These are phyloP conservation scores for Candida pseudoviswanathii DNA, from an alignment of 1,139 yeast species.

Conservation along the genomic window DNA sequence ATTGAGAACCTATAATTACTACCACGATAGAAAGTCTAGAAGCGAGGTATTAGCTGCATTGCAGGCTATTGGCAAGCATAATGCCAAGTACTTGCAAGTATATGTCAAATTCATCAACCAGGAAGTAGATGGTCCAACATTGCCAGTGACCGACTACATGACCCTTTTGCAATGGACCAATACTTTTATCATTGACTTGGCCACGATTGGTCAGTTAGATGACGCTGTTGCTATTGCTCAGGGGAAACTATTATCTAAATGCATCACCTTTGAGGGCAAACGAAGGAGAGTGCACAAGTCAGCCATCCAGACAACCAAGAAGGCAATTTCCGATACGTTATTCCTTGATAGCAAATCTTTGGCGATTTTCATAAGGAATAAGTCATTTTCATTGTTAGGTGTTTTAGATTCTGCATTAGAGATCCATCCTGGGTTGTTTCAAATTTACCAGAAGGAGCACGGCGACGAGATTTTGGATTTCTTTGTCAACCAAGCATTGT, in stretches of 20 bases:
- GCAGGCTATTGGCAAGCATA: slow-evolving; percentile 29
- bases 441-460: slow-evolving; percentile 22
- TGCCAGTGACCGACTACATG: slow-evolving; percentile 57
- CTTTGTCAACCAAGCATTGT: slow-evolving; percentile 39
- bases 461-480: slow-evolving; percentile 22
- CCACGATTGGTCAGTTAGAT: slow-evolving; percentile 16
- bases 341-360: slow-evolving; percentile 10
- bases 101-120: slow-evolving; percentile 41
- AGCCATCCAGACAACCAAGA: slow-evolving; percentile 40
- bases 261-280: slow-evolving; percentile 17
- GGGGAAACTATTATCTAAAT: slow-evolving; percentile 24
- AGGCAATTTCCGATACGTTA: slow-evolving; percentile 22
- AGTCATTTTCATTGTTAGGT: slow-evolving; percentile 34
- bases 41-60: slow-evolving; percentile 41
- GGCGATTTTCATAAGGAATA: slow-evolving; percentile 16
- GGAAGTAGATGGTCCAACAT: slow-evolving; percentile 30
- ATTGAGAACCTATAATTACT: slow-evolving; percentile 50
- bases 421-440: slow-evolving; percentile 39
- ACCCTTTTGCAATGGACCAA: slow-evolving; percentile 62
- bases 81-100: slow-evolving; percentile 33
- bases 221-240: slow-evolving; percentile 22
- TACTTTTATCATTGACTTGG: slow-evolving; percentile 26
- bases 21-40: slow-evolving; percentile 53
- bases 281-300: slow-evolving; percentile 50
- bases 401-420: slow-evolving; percentile 38